Evolutionary conservation across 169 alveolate species (phyloP).

Genomic region (Blepharisma undulans): DNA sequence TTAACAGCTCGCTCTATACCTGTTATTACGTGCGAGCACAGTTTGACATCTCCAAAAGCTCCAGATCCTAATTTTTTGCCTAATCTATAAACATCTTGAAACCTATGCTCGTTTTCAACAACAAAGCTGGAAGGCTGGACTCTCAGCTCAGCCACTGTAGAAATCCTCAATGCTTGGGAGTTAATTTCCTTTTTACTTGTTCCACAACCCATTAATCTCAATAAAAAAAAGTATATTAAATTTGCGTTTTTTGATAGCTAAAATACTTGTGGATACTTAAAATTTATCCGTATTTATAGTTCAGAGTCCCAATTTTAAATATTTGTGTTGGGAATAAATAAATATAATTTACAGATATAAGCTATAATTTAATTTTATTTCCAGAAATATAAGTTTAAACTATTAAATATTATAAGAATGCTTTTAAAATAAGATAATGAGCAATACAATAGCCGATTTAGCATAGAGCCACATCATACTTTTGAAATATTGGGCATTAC

Average conservation of each 20-base stretch:
- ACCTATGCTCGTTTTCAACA: neutral
- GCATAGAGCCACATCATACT: neutral
- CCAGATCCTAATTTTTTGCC: slow-evolving; percentile 15
- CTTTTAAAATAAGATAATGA: neutral
- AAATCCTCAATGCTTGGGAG: neutral
- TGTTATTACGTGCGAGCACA: slow-evolving; percentile 43
- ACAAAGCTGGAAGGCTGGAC: neutral
- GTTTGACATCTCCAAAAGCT: slow-evolving; percentile 11
- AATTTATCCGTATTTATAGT: no score
- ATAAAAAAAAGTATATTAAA: neutral
- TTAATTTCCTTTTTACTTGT: neutral
- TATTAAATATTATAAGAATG: neutral
- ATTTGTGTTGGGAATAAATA: neutral
- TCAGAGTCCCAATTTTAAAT: neutral
- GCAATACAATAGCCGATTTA: no score
- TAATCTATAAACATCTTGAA: neutral
- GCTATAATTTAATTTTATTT: no score
- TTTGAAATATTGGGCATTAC: neutral
- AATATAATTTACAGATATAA: neutral
- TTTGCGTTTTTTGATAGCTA: neutral
- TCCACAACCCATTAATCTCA: neutral
- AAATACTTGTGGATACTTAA: neutral
- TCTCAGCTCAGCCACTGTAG: neutral
- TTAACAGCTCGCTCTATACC: slow-evolving; percentile 71
- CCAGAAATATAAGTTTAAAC: no score